Percentiles rank a stretch among this genome's conserved stretches.
Evolutionary conservation across 2,329 filamentous ascomycete species (phyloP).

Genomic region (Sporothrix brunneoviolacea): DNA sequence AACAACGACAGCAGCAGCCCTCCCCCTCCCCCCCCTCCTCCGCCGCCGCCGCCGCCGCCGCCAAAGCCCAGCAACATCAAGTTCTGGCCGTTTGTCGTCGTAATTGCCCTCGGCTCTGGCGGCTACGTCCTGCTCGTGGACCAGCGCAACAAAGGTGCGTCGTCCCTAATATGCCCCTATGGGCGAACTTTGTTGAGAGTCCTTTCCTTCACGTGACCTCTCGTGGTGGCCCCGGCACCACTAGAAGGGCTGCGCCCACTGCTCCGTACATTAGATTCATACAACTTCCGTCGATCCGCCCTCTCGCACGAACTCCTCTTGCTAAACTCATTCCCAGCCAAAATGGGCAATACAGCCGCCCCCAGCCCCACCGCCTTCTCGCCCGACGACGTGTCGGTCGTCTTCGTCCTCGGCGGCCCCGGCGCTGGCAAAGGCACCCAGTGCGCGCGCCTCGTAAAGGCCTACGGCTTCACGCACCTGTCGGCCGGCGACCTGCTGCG

Average conservation of each 20-base stretch:
- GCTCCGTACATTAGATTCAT: no score
- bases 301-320: neutral
- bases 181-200: no score
- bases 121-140: conserved; percentile 47
- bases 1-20: neutral
- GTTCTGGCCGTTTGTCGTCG: conserved; percentile 51
- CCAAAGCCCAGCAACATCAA: conserved; percentile 33
- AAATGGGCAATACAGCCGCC: conserved; percentile 24
- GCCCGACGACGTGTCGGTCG: conserved; percentile 70
- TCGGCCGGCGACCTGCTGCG: conserved; percentile 90
- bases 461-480: conserved; percentile 89
- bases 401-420: conserved; percentile 94
- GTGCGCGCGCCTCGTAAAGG: conserved; percentile 76
- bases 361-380: conserved; percentile 62
- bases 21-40: neutral
- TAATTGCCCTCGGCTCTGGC: conserved; percentile 41
- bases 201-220: no score
- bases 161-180: neutral
- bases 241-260: no score
- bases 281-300: no score
- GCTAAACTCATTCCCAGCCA: neutral
- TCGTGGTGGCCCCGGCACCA: no score
- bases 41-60: conserved; percentile 15
- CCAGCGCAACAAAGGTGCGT: conserved; percentile 26
- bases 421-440: conserved; percentile 96